Evolutionary conservation across 2,329 filamentous ascomycete genomes (phyloP).

Genomic region (Aspergillus piperis): DNA sequence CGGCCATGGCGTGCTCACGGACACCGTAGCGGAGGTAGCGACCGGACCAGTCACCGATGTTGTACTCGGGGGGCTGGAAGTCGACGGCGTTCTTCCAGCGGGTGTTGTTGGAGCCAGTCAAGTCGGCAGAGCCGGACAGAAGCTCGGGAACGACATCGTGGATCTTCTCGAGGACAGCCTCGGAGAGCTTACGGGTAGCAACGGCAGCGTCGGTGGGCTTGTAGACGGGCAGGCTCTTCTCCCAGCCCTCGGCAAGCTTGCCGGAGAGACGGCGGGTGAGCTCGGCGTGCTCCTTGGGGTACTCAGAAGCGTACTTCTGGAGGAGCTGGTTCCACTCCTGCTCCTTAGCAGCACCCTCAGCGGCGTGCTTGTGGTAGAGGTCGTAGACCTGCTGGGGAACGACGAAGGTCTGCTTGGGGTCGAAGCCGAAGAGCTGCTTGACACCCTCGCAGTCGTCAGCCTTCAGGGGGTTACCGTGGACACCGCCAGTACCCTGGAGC

Average conservation of each 20-base stretch:
- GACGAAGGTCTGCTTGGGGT: constrained; percentile 88
- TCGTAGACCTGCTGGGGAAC: constrained; percentile 96
- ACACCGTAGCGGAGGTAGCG: constrained; percentile 70
- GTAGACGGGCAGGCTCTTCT: constrained; percentile 90
- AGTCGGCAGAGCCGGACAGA: constrained; percentile 91
- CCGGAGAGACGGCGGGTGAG: constrained; percentile 76
- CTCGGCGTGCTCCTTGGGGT: constrained; percentile 77
- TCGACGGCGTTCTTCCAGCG: constrained; percentile 96
- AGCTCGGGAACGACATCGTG: constrained; percentile 83
- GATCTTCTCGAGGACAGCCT: constrained; percentile 87
- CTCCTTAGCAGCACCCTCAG: constrained; percentile 85
- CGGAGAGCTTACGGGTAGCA: constrained; percentile 94
- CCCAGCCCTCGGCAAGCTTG: constrained; percentile 92
- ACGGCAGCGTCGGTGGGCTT: constrained; percentile 80
- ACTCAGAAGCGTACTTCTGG: constrained; percentile 77
- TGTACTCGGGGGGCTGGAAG: constrained; percentile 87
- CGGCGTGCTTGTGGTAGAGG: constrained; percentile 77
- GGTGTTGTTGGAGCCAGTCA: constrained; percentile 98
- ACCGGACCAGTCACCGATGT: constrained; percentile 85
- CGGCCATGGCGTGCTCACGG: constrained; percentile 55
- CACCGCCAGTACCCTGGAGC: constrained; percentile 88
- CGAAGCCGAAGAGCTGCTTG: constrained; percentile 94
- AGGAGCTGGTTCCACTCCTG: constrained; percentile 94
- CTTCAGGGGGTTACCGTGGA: constrained; percentile 96
- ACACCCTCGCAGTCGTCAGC: constrained; percentile 89